Evolutionary conservation across 2,329 filamentous ascomycete genomes (phyloP), one percentile per base, ranked within the genome.

Genomic region (Fonsecaea multimorphosa): DNA sequence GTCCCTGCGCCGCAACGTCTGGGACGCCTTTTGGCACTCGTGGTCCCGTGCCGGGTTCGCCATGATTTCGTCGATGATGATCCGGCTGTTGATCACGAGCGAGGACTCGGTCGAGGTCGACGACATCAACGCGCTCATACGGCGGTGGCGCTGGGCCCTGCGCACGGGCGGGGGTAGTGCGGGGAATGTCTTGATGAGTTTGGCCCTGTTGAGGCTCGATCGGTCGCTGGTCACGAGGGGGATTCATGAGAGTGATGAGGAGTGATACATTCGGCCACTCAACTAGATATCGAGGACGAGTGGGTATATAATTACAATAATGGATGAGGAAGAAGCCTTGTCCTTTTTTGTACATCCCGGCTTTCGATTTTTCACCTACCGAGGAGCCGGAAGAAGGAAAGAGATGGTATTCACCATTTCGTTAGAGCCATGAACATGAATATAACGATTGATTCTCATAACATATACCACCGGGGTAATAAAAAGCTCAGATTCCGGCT

Each of bases 11-110:
- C 34, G 46, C 34, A 34, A 44, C 40, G 36, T 49, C 36, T 65
- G 63, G 63, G 51, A 65, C 52, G 63, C 63, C 14, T 65, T 65
- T 24, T 65, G 63, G 63, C 63, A 65, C 44, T 59, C 38, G n/a
- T 64, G 62, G 62, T 59, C 55, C 19, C 62, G 62, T 12, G 38
- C 62, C 3, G 49, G 49, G 12, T 64, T 64, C 32, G 62, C 62
- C 34, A 59, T 64, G 55, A 40, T 53, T 16, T 49, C 38, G 27
- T 59, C 55, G 7, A 52, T 64, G 38, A 64, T 60, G 62, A 53
- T 64, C n/a, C 54, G 49, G 14, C 52, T 64, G 46, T 31, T 64
- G 27, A 51, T 60, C 29, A 53, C 58, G 16, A 60, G 40, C 31
- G 27, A 56, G 34, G 19, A 19, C 51, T 16, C 49, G 29, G 38